phyloP scores from a whole-genome alignment of 495 filamentous ascomycete genomes.

The Trichoderma parareesei region DNA sequence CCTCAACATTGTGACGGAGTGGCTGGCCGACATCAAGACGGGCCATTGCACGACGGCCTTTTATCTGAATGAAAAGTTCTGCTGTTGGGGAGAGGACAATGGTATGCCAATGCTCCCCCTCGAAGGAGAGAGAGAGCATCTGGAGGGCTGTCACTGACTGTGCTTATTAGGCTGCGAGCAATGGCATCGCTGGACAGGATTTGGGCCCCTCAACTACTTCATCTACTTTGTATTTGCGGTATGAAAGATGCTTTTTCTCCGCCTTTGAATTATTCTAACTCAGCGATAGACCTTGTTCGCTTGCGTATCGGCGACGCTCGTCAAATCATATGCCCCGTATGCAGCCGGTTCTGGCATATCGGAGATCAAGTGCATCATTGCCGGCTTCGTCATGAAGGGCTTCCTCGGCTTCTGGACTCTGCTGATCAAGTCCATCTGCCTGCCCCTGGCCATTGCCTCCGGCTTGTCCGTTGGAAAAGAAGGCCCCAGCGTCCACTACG shows the following conservation, averaged over 20 bases:
- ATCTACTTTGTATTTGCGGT: conserved; percentile 58
- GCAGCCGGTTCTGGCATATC: conserved; percentile 96
- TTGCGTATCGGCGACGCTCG: conserved; percentile 70
- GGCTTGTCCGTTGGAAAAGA: conserved; percentile 96
- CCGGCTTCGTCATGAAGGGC: conserved; percentile 99
- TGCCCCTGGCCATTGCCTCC: conserved; percentile 90
- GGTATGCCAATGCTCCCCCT: conserved; percentile 33
- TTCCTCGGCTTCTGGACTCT: conserved; percentile 91
- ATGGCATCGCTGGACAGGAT: conserved; percentile 83
- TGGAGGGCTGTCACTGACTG: conserved; percentile 19
- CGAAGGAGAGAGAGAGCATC: no score
- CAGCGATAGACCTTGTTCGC: conserved; percentile 63
- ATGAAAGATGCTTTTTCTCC: background rate
- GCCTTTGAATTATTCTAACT: conserved; percentile 13
- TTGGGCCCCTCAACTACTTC: conserved; percentile 74
- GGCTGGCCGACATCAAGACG: conserved; percentile 91
- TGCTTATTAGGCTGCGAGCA: conserved; percentile 60
- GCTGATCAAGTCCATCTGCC: conserved; percentile 83
- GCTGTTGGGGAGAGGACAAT: conserved; percentile 93
- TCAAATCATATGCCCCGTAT: conserved; percentile 92
- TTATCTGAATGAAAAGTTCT: conserved; percentile 96
- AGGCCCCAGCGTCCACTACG: conserved; percentile 95
- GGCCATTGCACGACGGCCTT: conserved; percentile 92
- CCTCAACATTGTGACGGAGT: conserved; percentile 93
- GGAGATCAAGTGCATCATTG: conserved; percentile 99